Percentiles rank a stretch among this genome's conserved stretches.
Evolutionary conservation across 2,329 filamentous ascomycete species (phyloP).

Genomic region (Fusarium aywerte): DNA sequence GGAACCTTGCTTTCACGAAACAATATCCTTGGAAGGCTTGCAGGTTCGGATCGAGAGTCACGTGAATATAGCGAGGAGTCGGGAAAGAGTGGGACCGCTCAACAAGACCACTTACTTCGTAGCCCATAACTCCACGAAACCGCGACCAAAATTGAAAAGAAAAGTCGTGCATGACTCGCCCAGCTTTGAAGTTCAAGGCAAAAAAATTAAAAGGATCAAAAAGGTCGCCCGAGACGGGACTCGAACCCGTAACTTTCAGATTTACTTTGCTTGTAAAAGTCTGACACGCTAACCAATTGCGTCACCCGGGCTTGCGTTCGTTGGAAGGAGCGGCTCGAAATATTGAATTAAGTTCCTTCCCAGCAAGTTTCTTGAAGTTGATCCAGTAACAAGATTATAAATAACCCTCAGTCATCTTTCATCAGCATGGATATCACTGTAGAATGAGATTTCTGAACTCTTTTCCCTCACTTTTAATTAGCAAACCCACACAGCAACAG

Average conservation of each 20-base stretch:
- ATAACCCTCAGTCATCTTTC: too few relatives aligned
- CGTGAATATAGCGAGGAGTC: neutral
- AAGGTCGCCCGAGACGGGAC: rapidly evolving
- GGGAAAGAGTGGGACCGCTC: neutral
- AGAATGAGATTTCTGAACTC: too few relatives aligned
- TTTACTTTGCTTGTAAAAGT: neutral
- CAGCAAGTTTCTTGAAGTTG: neutral
- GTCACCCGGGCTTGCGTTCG: neutral
- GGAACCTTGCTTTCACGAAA: too few relatives aligned
- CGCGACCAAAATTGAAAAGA: too few relatives aligned
- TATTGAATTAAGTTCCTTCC: neutral
- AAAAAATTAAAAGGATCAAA: rapidly evolving
- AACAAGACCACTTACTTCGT: neutral
- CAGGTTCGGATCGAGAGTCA: neutral
- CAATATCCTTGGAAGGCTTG: neutral
- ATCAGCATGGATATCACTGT: too few relatives aligned
- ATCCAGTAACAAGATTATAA: too few relatives aligned
- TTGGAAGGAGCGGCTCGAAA: neutral
- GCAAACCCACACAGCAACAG: too few relatives aligned
- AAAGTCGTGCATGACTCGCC: too few relatives aligned
- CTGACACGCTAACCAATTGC: constrained; percentile 30
- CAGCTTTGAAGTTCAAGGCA: rapidly evolving
- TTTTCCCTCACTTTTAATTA: too few relatives aligned
- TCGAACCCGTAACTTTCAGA: constrained; percentile 13
- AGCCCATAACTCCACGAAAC: neutral